phyloP scores from a whole-genome alignment of 2,329 filamentous ascomycete species.

The Fusarium chaquense region DNA sequence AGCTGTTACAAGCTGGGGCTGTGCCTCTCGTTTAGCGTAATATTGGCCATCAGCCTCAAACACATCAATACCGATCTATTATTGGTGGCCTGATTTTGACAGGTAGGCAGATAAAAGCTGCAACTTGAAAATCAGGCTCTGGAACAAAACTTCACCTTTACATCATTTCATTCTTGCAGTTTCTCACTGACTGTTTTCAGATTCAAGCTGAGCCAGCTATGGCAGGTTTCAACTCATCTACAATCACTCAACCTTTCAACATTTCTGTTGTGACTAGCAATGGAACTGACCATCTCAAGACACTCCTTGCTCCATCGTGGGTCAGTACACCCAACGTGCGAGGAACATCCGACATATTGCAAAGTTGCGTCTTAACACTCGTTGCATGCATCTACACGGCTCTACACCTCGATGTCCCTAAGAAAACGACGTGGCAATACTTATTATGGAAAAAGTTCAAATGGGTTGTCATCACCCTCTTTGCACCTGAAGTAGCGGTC shows the following conservation, averaged over 20 bases:
- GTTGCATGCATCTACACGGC: slow-evolving; percentile 7
- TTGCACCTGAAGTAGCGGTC: neutral
- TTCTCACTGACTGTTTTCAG: fast-evolving
- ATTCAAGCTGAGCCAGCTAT: neutral
- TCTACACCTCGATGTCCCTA: neutral
- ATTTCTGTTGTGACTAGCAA: neutral
- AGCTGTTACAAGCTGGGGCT: too few relatives aligned
- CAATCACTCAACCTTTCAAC: neutral
- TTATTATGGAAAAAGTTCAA: neutral
- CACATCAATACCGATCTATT: fast-evolving
- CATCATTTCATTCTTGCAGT: neutral
- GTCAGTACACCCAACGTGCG: neutral
- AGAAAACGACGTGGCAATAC: neutral
- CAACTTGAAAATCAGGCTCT: neutral
- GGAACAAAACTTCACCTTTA: neutral
- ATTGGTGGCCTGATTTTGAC: neutral
- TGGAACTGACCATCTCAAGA: neutral
- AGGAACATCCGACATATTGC: neutral
- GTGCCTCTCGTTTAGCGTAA: neutral
- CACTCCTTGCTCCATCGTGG: neutral
- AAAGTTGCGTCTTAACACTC: slow-evolving; percentile 14
- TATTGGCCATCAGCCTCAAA: neutral
- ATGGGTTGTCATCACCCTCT: neutral
- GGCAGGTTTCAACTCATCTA: neutral
- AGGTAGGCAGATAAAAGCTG: neutral